Percentiles rank a stretch among this genome's conserved stretches.
phyloP scores from a whole-genome alignment of 139 green algal genomes.

The Chlamydomonas sphaeroides region DNA sequence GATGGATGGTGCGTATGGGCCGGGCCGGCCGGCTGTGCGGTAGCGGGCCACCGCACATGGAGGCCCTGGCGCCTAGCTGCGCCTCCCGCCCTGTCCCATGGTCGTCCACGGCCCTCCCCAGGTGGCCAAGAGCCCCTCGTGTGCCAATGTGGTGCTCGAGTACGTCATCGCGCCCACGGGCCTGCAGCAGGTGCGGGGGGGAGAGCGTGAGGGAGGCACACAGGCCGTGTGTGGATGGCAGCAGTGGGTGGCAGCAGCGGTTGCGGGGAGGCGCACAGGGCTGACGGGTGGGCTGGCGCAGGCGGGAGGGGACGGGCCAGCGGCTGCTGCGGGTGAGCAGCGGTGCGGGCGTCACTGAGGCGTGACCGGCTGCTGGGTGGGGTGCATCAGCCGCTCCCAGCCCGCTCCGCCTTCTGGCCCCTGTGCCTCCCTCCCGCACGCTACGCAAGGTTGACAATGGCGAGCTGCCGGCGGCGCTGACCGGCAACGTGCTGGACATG shows the following conservation, averaged over 20 bases:
- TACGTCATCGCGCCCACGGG: constrained; percentile 41
- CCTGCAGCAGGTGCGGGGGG: constrained; percentile 25
- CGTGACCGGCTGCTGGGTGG: neutral
- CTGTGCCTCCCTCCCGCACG: too few species aligned
- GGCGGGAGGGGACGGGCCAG: too few species aligned
- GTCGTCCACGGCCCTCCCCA: too few species aligned
- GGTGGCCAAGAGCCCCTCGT: constrained; percentile 40
- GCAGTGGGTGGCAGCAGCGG: neutral
- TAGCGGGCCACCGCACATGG: too few species aligned
- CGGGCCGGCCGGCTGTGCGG: too few species aligned
- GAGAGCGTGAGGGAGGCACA: neutral
- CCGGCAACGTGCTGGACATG: constrained; percentile 23
- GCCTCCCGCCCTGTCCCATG: too few species aligned
- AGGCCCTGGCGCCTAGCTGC: too few species aligned
- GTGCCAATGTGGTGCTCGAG: constrained; percentile 22
- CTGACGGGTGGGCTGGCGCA: too few species aligned
- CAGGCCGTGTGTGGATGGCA: neutral
- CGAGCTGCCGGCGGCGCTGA: neutral
- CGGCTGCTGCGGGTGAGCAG: too few species aligned
- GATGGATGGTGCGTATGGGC: too few species aligned
- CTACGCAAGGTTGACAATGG: neutral
- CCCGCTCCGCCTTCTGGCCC: neutral
- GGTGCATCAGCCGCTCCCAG: neutral
- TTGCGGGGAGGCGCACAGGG: neutral
- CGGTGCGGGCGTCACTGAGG: too few species aligned